Conservation (phyloP, 2,329 filamentous ascomycete species). For the Phialophora verrucosa region DNA sequence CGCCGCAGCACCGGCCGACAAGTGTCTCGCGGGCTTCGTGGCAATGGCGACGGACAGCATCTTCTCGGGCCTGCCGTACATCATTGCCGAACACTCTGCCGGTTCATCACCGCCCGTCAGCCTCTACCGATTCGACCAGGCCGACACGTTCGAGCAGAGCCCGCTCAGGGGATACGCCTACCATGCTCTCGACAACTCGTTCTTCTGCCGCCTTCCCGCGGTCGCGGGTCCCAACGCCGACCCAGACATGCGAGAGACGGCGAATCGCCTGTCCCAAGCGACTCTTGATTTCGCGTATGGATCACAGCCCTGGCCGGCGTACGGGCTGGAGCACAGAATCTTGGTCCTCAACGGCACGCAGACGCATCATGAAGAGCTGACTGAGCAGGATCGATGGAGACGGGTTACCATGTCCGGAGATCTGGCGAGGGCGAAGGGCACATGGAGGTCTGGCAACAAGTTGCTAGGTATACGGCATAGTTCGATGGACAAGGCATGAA, state of each 20-base stretch:
- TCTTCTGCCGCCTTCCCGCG: constrained; percentile 29
- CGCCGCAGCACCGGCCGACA: constrained; percentile 10
- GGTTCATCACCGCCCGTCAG: constrained; percentile 18
- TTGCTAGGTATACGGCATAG: constrained; percentile 16
- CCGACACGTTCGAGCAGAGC: constrained; percentile 20
- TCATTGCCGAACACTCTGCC: constrained; percentile 15
- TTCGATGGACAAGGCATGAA: constrained; percentile 13
- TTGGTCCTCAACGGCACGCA: constrained; percentile 6
- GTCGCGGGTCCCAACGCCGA: constrained; percentile 22
- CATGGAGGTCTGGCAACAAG: constrained; percentile 15
- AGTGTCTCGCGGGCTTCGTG: constrained; percentile 21
- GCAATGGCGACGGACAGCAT: constrained; percentile 24
- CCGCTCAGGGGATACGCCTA: constrained; percentile 25
- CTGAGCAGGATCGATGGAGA: constrained; percentile 24
- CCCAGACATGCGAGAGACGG: constrained; percentile 18
- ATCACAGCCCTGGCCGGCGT: constrained; percentile 23
- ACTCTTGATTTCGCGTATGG: constrained; percentile 20
- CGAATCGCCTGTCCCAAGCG: constrained; percentile 17
- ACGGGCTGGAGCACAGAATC: constrained; percentile 12
- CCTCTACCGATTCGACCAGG: constrained; percentile 27
- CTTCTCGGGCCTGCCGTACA: constrained; percentile 24
- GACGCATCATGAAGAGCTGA: constrained; percentile 4
- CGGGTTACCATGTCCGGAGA: constrained; percentile 16
- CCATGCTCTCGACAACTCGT: constrained; percentile 26
- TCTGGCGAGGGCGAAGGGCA: constrained; percentile 14